Conservation (phyloP, 208 protist genomes). For the Porcisia hertigi region DNA sequence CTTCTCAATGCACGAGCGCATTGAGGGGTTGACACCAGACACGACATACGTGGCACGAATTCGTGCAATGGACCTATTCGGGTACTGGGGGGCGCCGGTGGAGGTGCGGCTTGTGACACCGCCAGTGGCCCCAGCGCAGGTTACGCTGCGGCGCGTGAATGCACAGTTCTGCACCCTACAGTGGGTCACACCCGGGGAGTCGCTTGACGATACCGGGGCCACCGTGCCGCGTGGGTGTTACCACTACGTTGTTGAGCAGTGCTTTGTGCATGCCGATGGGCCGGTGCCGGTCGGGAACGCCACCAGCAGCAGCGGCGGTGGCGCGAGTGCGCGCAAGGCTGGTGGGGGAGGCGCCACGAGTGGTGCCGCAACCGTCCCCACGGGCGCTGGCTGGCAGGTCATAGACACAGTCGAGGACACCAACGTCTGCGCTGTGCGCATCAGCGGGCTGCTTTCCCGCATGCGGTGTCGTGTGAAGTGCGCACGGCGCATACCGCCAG, state of each 20-base stretch:
- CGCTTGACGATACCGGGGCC: not conserved
- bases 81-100: constrained; percentile 76
- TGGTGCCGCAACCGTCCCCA: constrained; percentile 1
- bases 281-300: not conserved
- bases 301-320: constrained; percentile 2
- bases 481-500: constrained; percentile 15
- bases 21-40: constrained; percentile 46
- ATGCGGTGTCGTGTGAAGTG: constrained; percentile 88
- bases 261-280: constrained; percentile 9
- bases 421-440: constrained; percentile 68
- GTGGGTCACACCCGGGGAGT: constrained; percentile 52
- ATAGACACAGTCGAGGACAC: constrained; percentile 71
- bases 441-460: constrained; percentile 50
- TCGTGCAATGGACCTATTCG: constrained; percentile 75
- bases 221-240: constrained; percentile 32
- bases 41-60: constrained; percentile 69
- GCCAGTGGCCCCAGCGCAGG: constrained; percentile 62
- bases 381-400: constrained; percentile 65
- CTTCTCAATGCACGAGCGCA: constrained; percentile 19
- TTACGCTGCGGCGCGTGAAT: constrained; percentile 75
- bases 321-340: constrained; percentile 16
- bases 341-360: constrained; percentile 5
- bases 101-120: constrained; percentile 67
- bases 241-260: constrained; percentile 83
- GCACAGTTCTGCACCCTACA: constrained; percentile 79